Base-by-base conservation (phyloP, 345 rosid genomes). In the Litchi chinensis region DNA sequence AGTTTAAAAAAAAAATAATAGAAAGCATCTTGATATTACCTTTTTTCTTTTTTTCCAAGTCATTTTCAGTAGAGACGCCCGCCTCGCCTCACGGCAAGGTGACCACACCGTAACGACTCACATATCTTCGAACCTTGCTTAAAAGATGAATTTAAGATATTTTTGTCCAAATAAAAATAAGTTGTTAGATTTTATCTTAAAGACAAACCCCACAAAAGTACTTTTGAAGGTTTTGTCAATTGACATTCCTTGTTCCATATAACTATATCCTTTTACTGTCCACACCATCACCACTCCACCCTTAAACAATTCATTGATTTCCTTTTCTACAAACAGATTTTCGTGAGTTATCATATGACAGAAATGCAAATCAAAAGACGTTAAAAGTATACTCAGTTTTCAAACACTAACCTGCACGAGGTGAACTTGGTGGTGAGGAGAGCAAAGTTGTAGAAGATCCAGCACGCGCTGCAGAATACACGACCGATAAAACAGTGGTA, bases 391-490 rank as follows among this genome's bases (percentile, higher is more conserved):
- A 22, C 39, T 21, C 54, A 69, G 3, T 7, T 32, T 54, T 19
- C 22, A 19, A 57, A 40, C 43, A 76, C 59, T 62, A 87, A 92
- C 98, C 99, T 81, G 95, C 95, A 24, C 93, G 96, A 66, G 98
- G 98, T 70, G 99, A 97, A 82, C 88, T 90, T 77, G 99, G 97
- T 68, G 95, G 87, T 56, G 97, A 90, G 71, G 97, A 89, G 71
- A 94, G 93, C 81, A 97, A 86, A 43, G 95, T 89, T 0, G 97
- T 91, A 62, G 98, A 97, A 73, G 99, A 97, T 24, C 99, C 99
- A 79, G 97, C 99, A 75, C 98, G 97, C 41, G 94, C 98, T 64
- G 99, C 98, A 10, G 99, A 97, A 76, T 97, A 97, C 32, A 94
- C 97, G 19, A 97, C 99, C 70, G 98, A 97, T 0, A 94, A 89